Evolutionary conservation across 371 early-diverging fungal genomes (phyloP), one percentile per base, ranked within the genome.

Genomic region (Mortierella sp.): DNA sequence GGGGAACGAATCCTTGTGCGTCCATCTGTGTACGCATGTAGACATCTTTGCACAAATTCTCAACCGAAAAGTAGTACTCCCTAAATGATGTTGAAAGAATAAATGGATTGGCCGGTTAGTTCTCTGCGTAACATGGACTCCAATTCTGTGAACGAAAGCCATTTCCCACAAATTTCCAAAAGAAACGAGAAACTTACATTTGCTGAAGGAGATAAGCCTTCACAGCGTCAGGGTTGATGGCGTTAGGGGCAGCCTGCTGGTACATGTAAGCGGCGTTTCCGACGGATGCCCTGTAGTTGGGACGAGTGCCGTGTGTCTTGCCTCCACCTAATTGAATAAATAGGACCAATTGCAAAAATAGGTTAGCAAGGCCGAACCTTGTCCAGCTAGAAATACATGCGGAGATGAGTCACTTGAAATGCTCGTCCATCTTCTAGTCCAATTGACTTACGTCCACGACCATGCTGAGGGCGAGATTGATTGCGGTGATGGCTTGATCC

Each of bases 31-130:
- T 90, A 71, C 99, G 95, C 91, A 98, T 95, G 87, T 92, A 98
- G 31, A 97, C 89, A 84, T 98, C 99, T 75, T 95, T 95, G 93
- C 96, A 96, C 61, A 98, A 89, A 85, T 98, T 98, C 72, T 98
- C 98, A 59, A 97, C 93, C 80, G 97, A 97, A 79, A 98, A 98
- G 90, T 98, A 98, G 89, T 96, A 96, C 78, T 96, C 96, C 87
- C 93, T 93, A 80, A 16, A 24, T 24, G 43, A 24, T 5, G 34
- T 34, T 16, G 19, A 0, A 61, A 8, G 21, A 61, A 19, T 14
- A 34, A 16, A 19, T 13, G 0, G 16, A 31, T 8, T 31, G 3
- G 3, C 24, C 3, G 6, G 34, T 61, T 19, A 61, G 34, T 19
- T 61, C 19, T 34, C 19, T 5, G 8, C 34, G 5, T 19, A 13